Base-by-base conservation (phyloP, 495 filamentous ascomycete species). In the Sphaerosporella brunnea region DNA sequence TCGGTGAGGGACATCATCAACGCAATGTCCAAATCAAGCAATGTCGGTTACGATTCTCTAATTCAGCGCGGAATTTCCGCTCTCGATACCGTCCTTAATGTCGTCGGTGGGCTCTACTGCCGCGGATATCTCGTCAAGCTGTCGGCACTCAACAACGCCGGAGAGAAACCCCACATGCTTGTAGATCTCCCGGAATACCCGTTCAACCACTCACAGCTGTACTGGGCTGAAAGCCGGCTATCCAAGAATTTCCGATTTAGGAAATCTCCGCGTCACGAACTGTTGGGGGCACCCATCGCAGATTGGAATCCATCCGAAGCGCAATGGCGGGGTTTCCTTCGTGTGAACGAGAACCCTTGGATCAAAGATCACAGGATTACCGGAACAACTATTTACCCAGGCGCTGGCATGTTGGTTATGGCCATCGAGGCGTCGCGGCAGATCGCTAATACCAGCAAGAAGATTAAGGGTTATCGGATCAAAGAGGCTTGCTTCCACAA, bases 341-440 rank as follows among this genome's bases (percentile, higher is more conserved):
- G 66, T 11, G 26, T 68, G 0, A 60, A 63, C 9, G 72, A 78
- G 42, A 51, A 68, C 0, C 69, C 71, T 0, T 79, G 73, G 74
- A 41, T 77, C 1, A 46, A 60, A 10, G 70, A 75, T 34, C 74
- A 77, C 58, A 46, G 45, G 15, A 20, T 39, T 8, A 39, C 26
- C 1, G 48, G 38, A 7, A 25, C 23, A 15, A 40, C 30, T 37
- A 62, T 83, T 1, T 77, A 76, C 49, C 79, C 80, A n/a, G 72
- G 71, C 44, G 68, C 75, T 4, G 72, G 68, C 0, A 79, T 72
- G 46, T 53, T 75, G 21, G 62, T 67, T 2, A 74, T 74, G 63
- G 73, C 70, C 1, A 43, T 77, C 0, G 77, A 82, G 48, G 68
- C 73, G 28, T 32, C 28, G 13, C 28, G 28, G 28, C 28, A 32